Conservation (phyloP, 768 basidiomycete genomes). For the Galerina sulciceps region DNA sequence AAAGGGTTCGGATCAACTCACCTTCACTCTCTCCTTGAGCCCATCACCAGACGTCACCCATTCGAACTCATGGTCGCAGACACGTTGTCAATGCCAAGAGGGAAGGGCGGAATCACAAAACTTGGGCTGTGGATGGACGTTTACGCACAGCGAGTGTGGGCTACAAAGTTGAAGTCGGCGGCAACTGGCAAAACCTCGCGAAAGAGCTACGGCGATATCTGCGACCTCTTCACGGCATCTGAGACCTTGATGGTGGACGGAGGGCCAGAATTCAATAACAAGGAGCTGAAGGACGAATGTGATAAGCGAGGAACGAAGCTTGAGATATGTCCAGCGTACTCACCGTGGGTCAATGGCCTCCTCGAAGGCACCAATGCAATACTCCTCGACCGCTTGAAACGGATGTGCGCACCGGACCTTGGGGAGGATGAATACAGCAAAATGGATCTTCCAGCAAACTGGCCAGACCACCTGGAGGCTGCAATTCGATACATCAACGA, state of each 20-base stretch:
- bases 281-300: constrained; percentile 32
- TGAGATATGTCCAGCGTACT: constrained; percentile 32
- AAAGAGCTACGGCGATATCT: constrained; percentile 22
- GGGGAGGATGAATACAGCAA: constrained; percentile 26
- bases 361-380: constrained; percentile 30
- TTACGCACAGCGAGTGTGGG: constrained; percentile 34
- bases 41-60: constrained; percentile 37
- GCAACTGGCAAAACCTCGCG: constrained; percentile 32
- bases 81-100: constrained; percentile 36
- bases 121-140: constrained; percentile 34
- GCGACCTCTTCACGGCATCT: constrained; percentile 18
- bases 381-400: constrained; percentile 28
- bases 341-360: constrained; percentile 44
- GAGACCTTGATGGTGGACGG: constrained; percentile 43
- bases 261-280: constrained; percentile 38
- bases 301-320: constrained; percentile 17
- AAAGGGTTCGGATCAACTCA: constrained; percentile 35
- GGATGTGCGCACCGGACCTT: constrained; percentile 36
- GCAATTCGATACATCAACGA: constrained; percentile 28
- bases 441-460: constrained; percentile 27
- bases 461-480: constrained; percentile 36
- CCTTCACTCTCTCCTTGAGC: constrained; percentile 37
- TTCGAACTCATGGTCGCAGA: constrained; percentile 42
- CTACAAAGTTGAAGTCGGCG: constrained; percentile 25
- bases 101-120: constrained; percentile 33